Conservation (phyloP, 257 asterid species). For the Solanum lignicaule region DNA sequence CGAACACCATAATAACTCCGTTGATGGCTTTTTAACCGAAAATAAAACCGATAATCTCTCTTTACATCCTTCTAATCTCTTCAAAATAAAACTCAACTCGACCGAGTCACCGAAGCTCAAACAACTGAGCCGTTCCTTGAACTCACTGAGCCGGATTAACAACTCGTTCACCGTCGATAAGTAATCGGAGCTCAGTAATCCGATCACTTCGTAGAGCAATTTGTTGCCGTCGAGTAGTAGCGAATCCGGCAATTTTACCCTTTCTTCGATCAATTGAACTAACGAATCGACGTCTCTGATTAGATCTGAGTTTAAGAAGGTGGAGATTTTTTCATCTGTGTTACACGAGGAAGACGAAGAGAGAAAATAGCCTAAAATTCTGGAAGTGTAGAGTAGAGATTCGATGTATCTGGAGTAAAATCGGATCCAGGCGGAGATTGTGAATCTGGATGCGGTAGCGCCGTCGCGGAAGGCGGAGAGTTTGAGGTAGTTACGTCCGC, state of each 20-base stretch:
- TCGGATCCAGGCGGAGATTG: constrained; percentile 63
- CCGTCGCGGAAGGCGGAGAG: constrained; percentile 67
- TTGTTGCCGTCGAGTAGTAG: constrained; percentile 24
- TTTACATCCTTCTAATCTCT: constrained; percentile 42
- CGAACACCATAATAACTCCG: constrained; percentile 39
- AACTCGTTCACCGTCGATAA: constrained; percentile 41
- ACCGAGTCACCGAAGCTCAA: constrained; percentile 61
- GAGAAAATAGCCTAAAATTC: constrained; percentile 48
- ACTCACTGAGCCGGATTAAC: constrained; percentile 41
- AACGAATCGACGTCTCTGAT: constrained; percentile 50
- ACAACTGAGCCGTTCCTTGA: constrained; percentile 32
- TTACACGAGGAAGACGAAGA: constrained; percentile 25
- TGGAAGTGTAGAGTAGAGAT: constrained; percentile 37
- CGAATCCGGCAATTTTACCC: constrained; percentile 42
- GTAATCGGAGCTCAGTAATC: constrained; percentile 34
- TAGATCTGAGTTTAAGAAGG: constrained; percentile 34
- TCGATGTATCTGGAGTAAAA: constrained; percentile 73
- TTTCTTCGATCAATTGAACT: constrained; percentile 31
- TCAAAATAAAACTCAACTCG: constrained; percentile 41
- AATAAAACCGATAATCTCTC: constrained; percentile 25
- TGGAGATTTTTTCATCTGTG: constrained; percentile 30
- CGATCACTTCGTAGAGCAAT: constrained; percentile 31
- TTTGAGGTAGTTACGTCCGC: constrained; percentile 67
- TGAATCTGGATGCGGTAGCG: constrained; percentile 41
- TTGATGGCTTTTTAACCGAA: constrained; percentile 35